These are phyloP conservation scores for Starmerella apicola DNA, from an alignment of 805 yeast species.

Conservation along the genomic window DNA sequence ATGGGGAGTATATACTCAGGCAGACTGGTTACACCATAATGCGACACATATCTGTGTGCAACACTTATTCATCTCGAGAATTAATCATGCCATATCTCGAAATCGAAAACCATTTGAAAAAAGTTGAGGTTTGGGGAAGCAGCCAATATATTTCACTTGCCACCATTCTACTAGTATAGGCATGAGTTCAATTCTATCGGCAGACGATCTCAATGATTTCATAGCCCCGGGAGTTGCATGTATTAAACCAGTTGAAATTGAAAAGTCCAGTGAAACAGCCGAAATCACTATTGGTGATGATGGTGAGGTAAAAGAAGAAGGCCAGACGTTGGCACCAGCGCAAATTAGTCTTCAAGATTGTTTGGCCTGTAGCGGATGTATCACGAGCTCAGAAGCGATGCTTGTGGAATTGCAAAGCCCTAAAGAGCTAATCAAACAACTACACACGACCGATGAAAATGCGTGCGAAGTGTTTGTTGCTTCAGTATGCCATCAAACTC, in stretches of 20 bases:
- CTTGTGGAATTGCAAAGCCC: constrained; percentile 84
- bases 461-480: constrained; percentile 55
- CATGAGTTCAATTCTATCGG: constrained; percentile 26
- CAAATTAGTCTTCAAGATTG: constrained; percentile 87
- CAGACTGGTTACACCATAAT: no score
- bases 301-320: constrained; percentile 58
- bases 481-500: constrained; percentile 72
- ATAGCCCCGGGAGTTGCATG: constrained; percentile 92
- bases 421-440: constrained; percentile 53
- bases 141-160: no score
- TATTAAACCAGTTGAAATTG: constrained; percentile 63
- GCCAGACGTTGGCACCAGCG: constrained; percentile 47
- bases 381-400: constrained; percentile 94
- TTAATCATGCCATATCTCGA: no score
- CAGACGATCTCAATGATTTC: constrained; percentile 90
- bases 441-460: constrained; percentile 28
- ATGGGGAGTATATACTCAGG: no score
- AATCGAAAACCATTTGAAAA: no score
- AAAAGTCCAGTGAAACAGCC: constrained; percentile 26
- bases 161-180: no score
- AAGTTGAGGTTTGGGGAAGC: no score
- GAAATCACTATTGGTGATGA: constrained; percentile 49
- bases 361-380: constrained; percentile 92
- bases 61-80: no score
- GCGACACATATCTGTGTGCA: no score